Evolutionary conservation across 2,329 filamentous ascomycete genomes (phyloP), one percentile per base, ranked within the genome.

Genomic region (Colletotrichum shisoi): DNA sequence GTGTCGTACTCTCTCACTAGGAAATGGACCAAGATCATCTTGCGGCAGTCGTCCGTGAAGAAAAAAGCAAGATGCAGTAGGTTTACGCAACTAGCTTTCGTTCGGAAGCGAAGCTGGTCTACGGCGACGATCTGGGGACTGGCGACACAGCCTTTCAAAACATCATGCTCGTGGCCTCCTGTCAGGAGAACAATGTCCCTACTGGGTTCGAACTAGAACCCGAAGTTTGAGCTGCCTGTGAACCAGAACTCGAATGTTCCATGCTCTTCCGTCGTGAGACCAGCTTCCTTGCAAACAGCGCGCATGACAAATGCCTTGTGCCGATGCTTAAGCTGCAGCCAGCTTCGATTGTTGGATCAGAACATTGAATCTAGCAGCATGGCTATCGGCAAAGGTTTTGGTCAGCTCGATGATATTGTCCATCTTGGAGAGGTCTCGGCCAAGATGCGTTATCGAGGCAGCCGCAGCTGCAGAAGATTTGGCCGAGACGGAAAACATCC

Each of bases 281-380:
- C 56, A 4, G 40, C 27, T 24, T 65, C 48, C 24, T 48, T 61
- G 40, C 62, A 61, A 4, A 21, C 57, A 11, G n/a, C 7, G 39
- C 57, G 40, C 1, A 61, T 9, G 1, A 15, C n/a, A 1, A 56
- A 56, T 31, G 62, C 17, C 1, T 40, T 31, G 39, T 24, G 15
- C 15, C 12, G 12, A 15, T 21, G 4, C 2, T 12, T 9, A 34
- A 31, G 21, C 21, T 11, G 24, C 13, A 8, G n/a, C 17, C 15
- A n/a, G 9, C 49, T 53, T 53, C 4, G 31, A 39, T 17, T 53
- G 31, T 19, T 37, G 49, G 8, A 8, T 4, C 15, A 19, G 31
- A 13, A 39, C 49, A 13, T 53, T 53, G 31, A 12, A 4, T 7
- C 39, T 53, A 3, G 15, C 49, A 2, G 17, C n/a, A 34, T 19